Conservation (phyloP, 371 early-diverging fungal genomes). For the Rhizopus arrhizus region DNA sequence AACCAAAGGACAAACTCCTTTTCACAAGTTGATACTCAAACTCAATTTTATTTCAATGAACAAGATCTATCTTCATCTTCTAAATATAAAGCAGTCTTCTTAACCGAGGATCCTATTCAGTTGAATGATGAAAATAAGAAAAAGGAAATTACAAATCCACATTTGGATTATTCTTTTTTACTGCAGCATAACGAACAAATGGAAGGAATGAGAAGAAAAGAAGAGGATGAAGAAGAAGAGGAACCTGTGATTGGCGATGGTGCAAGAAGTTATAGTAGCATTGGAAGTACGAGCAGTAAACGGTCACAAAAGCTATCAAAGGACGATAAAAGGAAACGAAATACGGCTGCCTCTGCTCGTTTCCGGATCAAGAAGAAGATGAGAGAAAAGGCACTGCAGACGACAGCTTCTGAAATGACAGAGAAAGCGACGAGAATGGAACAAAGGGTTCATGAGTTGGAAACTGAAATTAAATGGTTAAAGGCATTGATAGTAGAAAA, state of each 20-base stretch:
- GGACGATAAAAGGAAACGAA: constrained; percentile 86
- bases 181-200: background rate
- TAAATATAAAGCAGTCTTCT: background rate
- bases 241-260: constrained; percentile 20
- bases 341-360: constrained; percentile 92
- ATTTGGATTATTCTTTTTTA: background rate
- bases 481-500: constrained; percentile 82
- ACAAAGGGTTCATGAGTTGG: constrained; percentile 74
- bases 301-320: constrained; percentile 37
- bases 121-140: background rate
- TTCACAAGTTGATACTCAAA: background rate
- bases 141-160: background rate
- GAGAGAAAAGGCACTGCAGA: constrained; percentile 82
- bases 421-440: constrained; percentile 76
- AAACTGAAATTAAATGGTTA: constrained; percentile 90
- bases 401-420: constrained; percentile 81
- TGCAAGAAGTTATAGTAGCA: constrained; percentile 13
- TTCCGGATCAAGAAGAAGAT: constrained; percentile 91
- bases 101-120: background rate
- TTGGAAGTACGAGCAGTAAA: constrained; percentile 2
- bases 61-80: background rate
- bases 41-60: background rate
- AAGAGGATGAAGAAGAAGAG: constrained; percentile 8
- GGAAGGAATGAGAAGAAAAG: background rate
- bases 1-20: background rate